Evolutionary conservation across 2,329 filamentous ascomycete genomes (phyloP), one percentile per base, ranked within the genome.

Genomic region (Paradendryphiella salina): DNA sequence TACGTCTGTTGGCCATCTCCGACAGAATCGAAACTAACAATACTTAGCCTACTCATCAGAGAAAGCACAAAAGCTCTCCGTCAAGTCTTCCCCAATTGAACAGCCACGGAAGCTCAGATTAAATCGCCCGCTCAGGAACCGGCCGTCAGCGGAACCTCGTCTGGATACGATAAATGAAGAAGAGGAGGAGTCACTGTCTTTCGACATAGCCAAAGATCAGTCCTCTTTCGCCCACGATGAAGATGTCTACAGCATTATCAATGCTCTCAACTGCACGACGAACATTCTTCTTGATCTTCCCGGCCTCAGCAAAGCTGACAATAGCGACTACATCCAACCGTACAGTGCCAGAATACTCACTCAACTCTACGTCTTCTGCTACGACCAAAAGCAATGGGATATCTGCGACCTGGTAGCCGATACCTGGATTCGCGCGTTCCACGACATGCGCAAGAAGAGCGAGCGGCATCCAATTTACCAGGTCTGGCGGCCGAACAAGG

Each of bases 371-470:
- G 46, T 70, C 28, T 32, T 57, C 15, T 54, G 56, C 46, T 65
- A 67, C 46, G 14, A 53, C 3, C 23, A 45, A 13, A 10, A 44
- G 0, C 21, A 52, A 3, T 64, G 52, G 50, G 29, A 67, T 31
- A 31, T 60, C 17, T 71, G 67, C 51, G 67, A 72, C 42, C 52
- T 72, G 11, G 44, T 72, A 21, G 55, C 57, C 29, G 69, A 72
- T 35, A 68, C 63, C 4, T 72, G 67, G 67, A 72, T 72, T 47
- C 67, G 65, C 13, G 66, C 63, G 0, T 65, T 70, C 48, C 69
- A 69, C 21, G 37, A 20, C 4, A 37, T 47, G 4, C 59, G 64
- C 37, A 35, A 35, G 1, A 34, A 47, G 5, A 38, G 14, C 2
- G 26, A 56, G 13, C 36, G 7, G 2, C 34, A 51, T 4, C 23